Evolutionary conservation across 495 filamentous ascomycete genomes (phyloP).

Genomic region (Astrothelium subdiscretum): DNA sequence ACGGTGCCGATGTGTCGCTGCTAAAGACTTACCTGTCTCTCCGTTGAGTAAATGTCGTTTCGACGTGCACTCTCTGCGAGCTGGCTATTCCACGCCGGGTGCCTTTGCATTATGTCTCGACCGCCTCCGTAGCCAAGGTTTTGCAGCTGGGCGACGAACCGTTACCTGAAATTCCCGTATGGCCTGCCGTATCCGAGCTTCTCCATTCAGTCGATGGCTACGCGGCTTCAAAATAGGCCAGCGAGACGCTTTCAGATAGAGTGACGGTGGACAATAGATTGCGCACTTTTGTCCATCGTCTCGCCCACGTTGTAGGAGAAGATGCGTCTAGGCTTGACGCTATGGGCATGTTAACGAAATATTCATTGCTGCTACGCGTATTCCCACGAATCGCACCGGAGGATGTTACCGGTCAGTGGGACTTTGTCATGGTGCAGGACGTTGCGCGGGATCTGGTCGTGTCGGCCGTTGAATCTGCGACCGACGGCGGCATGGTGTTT

Average conservation of each 20-base stretch:
- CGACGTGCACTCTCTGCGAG: constrained; percentile 33
- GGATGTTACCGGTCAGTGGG: no score
- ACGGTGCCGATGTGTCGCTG: constrained; percentile 40
- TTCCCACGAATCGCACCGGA: no score
- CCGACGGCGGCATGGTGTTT: no score
- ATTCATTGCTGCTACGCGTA: no score
- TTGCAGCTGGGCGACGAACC: constrained; percentile 5
- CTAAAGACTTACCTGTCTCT: constrained; percentile 37
- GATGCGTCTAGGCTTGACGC: neutral
- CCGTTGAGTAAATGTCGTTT: constrained; percentile 30
- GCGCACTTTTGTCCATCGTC: neutral
- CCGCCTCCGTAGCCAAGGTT: constrained; percentile 26
- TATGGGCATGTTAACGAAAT: no score
- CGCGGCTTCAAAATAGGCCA: neutral
- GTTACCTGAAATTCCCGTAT: neutral
- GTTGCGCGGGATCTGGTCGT: no score
- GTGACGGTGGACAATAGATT: neutral
- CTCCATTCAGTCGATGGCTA: neutral
- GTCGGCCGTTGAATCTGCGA: no score
- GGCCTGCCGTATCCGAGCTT: neutral
- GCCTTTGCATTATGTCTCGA: constrained; percentile 43
- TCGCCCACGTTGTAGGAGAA: neutral
- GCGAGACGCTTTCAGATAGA: neutral
- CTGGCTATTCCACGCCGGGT: constrained; percentile 25
- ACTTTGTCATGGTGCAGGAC: no score